phyloP scores from a whole-genome alignment of 78 protist genomes.

The Bodo saltans region DNA sequence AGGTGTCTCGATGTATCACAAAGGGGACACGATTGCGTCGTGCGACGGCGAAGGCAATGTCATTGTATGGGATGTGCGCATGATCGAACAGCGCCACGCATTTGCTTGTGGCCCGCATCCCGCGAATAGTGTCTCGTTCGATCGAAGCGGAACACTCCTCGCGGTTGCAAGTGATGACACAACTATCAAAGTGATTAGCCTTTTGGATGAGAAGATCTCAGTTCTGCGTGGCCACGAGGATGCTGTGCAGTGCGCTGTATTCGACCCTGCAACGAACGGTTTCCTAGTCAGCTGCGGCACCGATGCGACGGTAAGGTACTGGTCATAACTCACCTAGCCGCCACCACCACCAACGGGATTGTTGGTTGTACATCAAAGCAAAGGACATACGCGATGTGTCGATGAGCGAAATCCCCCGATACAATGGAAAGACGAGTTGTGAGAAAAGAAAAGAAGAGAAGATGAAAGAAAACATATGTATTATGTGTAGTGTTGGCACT shows the following conservation, averaged over 20 bases:
- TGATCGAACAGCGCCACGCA: slow-evolving; percentile 25
- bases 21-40: slow-evolving; percentile 59
- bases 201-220: background rate
- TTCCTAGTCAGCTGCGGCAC: slow-evolving; percentile 7
- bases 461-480: background rate
- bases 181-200: background rate
- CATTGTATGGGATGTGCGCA: slow-evolving; percentile 63
- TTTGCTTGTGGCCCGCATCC: slow-evolving; percentile 26
- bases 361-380: too few species aligned
- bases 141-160: slow-evolving; percentile 15
- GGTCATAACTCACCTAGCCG: too few species aligned
- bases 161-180: slow-evolving; percentile 45
- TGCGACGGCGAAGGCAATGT: slow-evolving; percentile 76
- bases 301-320: slow-evolving; percentile 13
- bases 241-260: slow-evolving; percentile 34
- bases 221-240: slow-evolving; percentile 41
- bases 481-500: too few species aligned
- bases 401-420: too few species aligned
- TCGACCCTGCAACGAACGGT: background rate
- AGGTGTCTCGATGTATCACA: slow-evolving; percentile 26
- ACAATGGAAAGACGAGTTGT: background rate
- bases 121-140: slow-evolving; percentile 29
- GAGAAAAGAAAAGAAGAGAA: background rate
- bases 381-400: too few species aligned
- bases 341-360: too few species aligned